Conservation (phyloP, 495 filamentous ascomycete genomes). For the Penicillium chermesinum region DNA sequence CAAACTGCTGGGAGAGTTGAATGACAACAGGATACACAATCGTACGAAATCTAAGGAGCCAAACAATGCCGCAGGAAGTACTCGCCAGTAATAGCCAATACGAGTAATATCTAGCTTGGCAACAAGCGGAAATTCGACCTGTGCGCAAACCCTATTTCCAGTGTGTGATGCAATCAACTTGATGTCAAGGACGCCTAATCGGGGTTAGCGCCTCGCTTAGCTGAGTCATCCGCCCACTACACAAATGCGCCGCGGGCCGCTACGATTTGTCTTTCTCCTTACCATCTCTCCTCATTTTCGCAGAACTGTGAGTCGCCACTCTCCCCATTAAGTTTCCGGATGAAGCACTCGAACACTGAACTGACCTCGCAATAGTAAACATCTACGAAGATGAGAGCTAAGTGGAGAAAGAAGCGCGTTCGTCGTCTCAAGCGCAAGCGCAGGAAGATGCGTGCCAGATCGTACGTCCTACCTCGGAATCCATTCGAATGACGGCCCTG, state of each 20-base stretch:
- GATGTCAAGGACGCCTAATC: constrained; percentile 2
- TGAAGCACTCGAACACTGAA: constrained; percentile 3
- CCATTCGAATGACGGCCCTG: not conserved
- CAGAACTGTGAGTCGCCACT: constrained; percentile 45
- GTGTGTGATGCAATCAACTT: constrained; percentile 17
- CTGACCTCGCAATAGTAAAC: constrained; percentile 18
- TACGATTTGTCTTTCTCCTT: constrained; percentile 41
- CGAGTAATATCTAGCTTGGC: not conserved
- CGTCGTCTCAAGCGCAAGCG: constrained; percentile 97
- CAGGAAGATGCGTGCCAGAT: constrained; percentile 95
- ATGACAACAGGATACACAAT: too few relatives aligned
- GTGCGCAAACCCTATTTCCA: constrained; percentile 18
- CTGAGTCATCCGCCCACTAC: constrained; percentile 46
- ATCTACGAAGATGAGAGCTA: constrained; percentile 87
- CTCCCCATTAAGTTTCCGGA: constrained; percentile 1
- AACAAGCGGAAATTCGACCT: constrained; percentile 1
- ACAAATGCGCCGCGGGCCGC: constrained; percentile 36
- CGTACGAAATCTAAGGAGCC: not conserved
- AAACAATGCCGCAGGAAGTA: not conserved
- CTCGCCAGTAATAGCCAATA: not conserved
- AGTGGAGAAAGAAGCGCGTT: constrained; percentile 99
- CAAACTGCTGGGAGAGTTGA: too few relatives aligned
- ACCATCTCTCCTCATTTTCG: constrained; percentile 50
- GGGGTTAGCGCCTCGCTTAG: constrained; percentile 36
- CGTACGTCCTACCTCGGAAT: constrained; percentile 52